Evolutionary conservation across 2,329 filamentous ascomycete species (phyloP).

Genomic region (Aureobasidium namibiae): DNA sequence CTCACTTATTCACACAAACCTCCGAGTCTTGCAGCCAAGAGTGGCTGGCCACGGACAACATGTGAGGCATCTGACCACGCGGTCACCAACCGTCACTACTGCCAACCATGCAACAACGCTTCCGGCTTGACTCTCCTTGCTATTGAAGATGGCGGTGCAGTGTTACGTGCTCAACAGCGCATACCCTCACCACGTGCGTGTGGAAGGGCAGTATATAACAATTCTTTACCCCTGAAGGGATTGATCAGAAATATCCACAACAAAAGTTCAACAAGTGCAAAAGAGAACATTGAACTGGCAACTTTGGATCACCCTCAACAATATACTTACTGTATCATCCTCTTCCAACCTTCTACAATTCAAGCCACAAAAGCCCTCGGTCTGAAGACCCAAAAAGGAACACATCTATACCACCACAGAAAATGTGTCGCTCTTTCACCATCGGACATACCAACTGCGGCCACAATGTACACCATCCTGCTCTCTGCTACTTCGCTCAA

Average conservation of each 20-base stretch:
- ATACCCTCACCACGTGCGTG: neutral
- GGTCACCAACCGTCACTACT: neutral
- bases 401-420: too few species aligned
- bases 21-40: neutral
- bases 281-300: too few species aligned
- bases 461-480: neutral
- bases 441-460: neutral
- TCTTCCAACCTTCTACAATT: too few species aligned
- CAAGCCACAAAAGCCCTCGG: too few species aligned
- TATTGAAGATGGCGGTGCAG: neutral
- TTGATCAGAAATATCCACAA: neutral
- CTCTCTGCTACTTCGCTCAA: neutral
- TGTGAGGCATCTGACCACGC: neutral
- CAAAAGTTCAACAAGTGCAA: neutral
- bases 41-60: neutral
- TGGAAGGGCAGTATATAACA: neutral
- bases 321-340: too few species aligned
- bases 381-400: too few species aligned
- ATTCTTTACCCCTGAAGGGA: neutral
- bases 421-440: neutral
- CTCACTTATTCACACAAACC: neutral
- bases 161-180: neutral
- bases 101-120: neutral
- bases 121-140: neutral
- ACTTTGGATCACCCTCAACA: neutral